Percentiles rank a stretch among this genome's conserved stretches.
Evolutionary conservation across 441 rosid genomes (phyloP).

Genomic region (Gossypium schwendimanii): DNA sequence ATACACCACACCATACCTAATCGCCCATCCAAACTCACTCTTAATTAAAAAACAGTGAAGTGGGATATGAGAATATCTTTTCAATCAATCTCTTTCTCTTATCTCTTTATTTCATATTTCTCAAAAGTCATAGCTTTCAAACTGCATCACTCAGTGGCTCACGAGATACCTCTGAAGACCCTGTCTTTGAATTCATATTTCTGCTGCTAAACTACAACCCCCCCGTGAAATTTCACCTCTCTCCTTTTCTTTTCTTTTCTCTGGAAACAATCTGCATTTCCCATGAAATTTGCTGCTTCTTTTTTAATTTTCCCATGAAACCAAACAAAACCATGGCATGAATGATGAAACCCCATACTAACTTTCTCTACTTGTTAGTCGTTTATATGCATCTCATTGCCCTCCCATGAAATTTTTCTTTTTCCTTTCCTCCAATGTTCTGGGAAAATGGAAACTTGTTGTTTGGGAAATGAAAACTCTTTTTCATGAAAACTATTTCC

Average conservation of each 20-base stretch:
- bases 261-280: conserved; percentile 17
- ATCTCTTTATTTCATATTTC: background rate
- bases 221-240: conserved; percentile 24
- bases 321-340: conserved; percentile 10
- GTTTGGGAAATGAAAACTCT: conserved; percentile 14
- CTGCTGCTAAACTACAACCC: conserved; percentile 26
- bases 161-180: conserved; percentile 72
- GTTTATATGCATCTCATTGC: conserved; percentile 18
- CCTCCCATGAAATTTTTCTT: conserved; percentile 10
- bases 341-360: conserved; percentile 17
- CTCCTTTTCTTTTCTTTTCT: conserved; percentile 6
- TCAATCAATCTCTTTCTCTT: too few relatives aligned
- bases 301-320: background rate
- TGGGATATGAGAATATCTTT: too few relatives aligned
- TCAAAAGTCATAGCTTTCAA: conserved; percentile 34
- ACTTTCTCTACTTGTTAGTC: conserved; percentile 14
- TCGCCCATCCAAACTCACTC: too few relatives aligned
- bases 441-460: conserved; percentile 14
- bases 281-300: conserved; percentile 6
- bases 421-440: background rate
- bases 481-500: conserved; percentile 41
- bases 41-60: too few relatives aligned
- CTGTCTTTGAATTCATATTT: conserved; percentile 47
- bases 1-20: too few relatives aligned
- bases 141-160: conserved; percentile 60